Conservation (phyloP, 768 basidiomycete genomes). For the Suillus occidentalis region DNA sequence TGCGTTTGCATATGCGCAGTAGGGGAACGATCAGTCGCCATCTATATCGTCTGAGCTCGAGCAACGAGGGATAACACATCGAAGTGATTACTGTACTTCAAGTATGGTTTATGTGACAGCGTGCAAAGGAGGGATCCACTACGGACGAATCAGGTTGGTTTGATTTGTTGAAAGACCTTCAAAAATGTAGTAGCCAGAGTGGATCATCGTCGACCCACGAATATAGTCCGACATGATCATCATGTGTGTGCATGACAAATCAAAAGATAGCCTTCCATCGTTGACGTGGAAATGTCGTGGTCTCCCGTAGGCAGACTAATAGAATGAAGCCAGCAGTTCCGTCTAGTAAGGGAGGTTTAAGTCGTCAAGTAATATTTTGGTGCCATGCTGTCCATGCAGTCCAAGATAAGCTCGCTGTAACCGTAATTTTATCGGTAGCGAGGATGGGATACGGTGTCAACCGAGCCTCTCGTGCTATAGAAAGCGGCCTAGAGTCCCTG, state of each 20-base stretch:
- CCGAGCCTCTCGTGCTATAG: neutral
- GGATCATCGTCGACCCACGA: neutral
- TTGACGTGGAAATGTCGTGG: neutral
- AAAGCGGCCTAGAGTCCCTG: neutral
- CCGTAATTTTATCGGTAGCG: neutral
- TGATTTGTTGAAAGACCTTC: neutral
- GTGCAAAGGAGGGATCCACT: neutral
- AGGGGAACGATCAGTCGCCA: neutral
- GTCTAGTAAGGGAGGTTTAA: no score
- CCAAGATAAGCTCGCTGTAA: neutral
- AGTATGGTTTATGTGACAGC: neutral
- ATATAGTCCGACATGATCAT: neutral
- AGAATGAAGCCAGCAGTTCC: neutral
- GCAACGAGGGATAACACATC: neutral
- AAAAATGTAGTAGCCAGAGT: neutral
- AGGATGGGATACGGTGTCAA: neutral
- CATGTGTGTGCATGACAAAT: neutral
- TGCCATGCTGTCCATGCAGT: neutral
- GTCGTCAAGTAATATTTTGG: neutral
- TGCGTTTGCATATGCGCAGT: neutral
- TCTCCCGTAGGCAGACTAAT: neutral
- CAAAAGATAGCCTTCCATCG: neutral
- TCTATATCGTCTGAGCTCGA: neutral
- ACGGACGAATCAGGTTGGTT: neutral
- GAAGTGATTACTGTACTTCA: neutral